phyloP scores from a whole-genome alignment of 768 basidiomycete genomes.

The Auricularia auricula-judae region DNA sequence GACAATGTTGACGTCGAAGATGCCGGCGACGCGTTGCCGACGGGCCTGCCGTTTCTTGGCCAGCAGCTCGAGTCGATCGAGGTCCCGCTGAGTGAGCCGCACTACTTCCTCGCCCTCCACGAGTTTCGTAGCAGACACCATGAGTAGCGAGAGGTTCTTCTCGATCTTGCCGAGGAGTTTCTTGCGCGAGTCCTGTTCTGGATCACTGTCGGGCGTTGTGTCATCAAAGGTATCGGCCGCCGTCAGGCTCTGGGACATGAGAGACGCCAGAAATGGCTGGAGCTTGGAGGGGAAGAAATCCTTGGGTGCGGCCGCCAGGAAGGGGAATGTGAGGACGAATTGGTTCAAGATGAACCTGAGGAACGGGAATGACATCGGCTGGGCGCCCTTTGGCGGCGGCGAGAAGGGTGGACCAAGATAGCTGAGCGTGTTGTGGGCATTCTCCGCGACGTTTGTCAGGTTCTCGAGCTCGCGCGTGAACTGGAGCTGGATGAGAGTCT shows the following conservation, averaged over 20 bases:
- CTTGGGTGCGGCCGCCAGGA: slow-evolving; percentile 79
- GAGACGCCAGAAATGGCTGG: slow-evolving; percentile 82
- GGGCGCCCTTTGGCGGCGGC: slow-evolving; percentile 48
- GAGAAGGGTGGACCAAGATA: slow-evolving; percentile 84
- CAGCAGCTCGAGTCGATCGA: slow-evolving; percentile 63
- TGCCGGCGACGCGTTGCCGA: slow-evolving; percentile 33
- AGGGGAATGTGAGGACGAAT: slow-evolving; percentile 91
- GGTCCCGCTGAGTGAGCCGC: slow-evolving; percentile 73
- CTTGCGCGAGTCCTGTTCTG: slow-evolving; percentile 48
- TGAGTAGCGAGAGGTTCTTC: slow-evolving; percentile 72
- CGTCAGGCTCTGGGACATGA: slow-evolving; percentile 70
- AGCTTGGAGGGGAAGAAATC: slow-evolving; percentile 92
- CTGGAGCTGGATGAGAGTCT: slow-evolving; percentile 81
- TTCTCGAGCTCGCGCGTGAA: slow-evolving; percentile 67
- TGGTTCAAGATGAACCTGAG: slow-evolving; percentile 83
- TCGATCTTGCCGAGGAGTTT: slow-evolving; percentile 71
- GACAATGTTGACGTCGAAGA: slow-evolving; percentile 87
- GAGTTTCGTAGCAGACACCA: slow-evolving; percentile 74
- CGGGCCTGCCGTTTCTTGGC: slow-evolving; percentile 52
- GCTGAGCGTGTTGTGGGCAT: slow-evolving; percentile 51
- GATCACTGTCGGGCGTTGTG: slow-evolving; percentile 27
- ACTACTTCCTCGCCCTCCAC: slow-evolving; percentile 83
- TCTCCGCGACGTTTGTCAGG: slow-evolving; percentile 39
- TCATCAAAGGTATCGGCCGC: slow-evolving; percentile 51
- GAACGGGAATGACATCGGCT: slow-evolving; percentile 69